Evolutionary conservation across 2,329 filamentous ascomycete genomes (phyloP).

Genomic region (Aspergillus sp.): DNA sequence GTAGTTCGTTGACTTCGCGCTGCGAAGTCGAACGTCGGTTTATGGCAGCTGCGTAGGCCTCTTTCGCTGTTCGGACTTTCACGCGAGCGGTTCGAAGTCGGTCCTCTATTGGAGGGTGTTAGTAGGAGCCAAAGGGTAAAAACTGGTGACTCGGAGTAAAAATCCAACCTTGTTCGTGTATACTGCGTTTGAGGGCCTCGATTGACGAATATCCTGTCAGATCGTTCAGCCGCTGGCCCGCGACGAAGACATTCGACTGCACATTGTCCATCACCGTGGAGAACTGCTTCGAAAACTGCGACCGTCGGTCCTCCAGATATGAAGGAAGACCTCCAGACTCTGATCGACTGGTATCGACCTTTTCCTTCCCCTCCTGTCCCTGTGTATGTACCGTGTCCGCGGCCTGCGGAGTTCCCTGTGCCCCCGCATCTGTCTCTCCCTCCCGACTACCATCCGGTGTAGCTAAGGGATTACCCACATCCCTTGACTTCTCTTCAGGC

Average conservation of each 20-base stretch:
- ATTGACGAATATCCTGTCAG: conserved; percentile 93
- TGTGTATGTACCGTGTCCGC: conserved; percentile 16
- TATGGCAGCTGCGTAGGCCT: conserved; percentile 79
- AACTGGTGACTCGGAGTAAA: background rate
- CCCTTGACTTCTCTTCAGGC: conserved; percentile 14
- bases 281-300: conserved; percentile 61
- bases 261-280: conserved; percentile 81
- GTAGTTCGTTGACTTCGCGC: conserved; percentile 89
- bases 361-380: conserved; percentile 11
- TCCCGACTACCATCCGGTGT: conserved; percentile 18
- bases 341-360: background rate
- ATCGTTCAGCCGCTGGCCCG: conserved; percentile 86
- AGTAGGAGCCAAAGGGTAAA: background rate
- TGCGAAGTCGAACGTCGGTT: conserved; percentile 82
- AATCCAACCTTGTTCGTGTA: conserved; percentile 61
- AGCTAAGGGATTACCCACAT: conserved; percentile 24
- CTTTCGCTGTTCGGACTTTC: conserved; percentile 69
- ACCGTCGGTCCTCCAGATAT: conserved; percentile 49
- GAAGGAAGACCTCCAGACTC: conserved; percentile 32
- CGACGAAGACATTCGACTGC: conserved; percentile 79
- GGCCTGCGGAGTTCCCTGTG: conserved; percentile 10
- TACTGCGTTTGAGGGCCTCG: conserved; percentile 77
- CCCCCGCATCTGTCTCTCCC: conserved; percentile 23
- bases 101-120: conserved; percentile 39
- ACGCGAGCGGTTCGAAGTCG: conserved; percentile 56